Evolutionary conservation across 306 rosid genomes (phyloP), one percentile per base, ranked within the genome.

Genomic region (Rosa lucieae): DNA sequence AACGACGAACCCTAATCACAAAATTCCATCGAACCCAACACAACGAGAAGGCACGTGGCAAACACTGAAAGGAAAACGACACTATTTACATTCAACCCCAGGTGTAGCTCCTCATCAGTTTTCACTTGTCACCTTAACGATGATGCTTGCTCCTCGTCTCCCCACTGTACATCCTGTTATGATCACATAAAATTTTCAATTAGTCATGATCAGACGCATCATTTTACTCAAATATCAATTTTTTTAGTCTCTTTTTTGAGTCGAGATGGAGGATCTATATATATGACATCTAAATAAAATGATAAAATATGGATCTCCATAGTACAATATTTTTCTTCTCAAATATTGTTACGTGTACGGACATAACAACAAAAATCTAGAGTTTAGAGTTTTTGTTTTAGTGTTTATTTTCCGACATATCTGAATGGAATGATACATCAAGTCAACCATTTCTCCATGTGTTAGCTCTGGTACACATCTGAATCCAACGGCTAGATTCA

Each of bases 101-200:
- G 10, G 29, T 5, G 29, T 5, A 9, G 42, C 70, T 40, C 51
- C 15, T 18, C 8, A 20, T 55, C 10, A 6, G 21, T 46, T 23
- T 15, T 4, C 44, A 1, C 2, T 47, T 58, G 4, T 74, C 26
- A 69, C 37, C 73, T 84, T 82, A 92, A 47, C 72, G 72, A 32
- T 90, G 98, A 73, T 94, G 98, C 74, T 86, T 79, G 92, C 96
- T 96, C 82, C 91, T 88, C 32, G 88, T 88, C 11, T 88, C 96
- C 0, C 88, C 90, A 20, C 98, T 93, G 89, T 93, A 96, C 35
- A 96, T 89, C 99, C 99, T 96, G 84, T 76, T 4, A 88, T 73
- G 79, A 81, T 55, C 39, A 15, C 6, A 74, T 2, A 5, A 7
- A 12, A 10, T n/a, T 9, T 59, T n/a, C 4, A 12, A 10, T 1